Evolutionary conservation across 257 asterid species (phyloP).

Genomic region (Voacanga thouarsii): DNA sequence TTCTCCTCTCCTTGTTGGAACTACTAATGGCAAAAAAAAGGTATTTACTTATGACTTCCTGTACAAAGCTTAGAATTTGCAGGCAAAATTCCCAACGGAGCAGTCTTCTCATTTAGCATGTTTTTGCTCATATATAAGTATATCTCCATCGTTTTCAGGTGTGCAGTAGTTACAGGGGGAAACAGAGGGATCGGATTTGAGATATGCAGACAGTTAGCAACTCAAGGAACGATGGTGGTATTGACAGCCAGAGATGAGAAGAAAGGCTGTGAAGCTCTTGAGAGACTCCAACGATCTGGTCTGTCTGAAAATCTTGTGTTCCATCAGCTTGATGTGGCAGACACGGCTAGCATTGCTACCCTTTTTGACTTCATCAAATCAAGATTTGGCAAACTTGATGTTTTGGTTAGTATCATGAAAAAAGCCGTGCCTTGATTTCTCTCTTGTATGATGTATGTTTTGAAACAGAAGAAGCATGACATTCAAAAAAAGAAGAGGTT

Average conservation of each 20-base stretch:
- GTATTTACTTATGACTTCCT: neutral
- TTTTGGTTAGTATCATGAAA: constrained; percentile 14
- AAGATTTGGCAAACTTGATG: constrained; percentile 26
- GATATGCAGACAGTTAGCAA: constrained; percentile 25
- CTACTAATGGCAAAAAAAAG: neutral
- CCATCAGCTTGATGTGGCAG: constrained; percentile 56
- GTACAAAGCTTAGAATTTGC: neutral
- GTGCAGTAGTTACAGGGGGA: constrained; percentile 38
- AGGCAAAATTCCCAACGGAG: neutral
- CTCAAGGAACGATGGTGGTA: constrained; percentile 35
- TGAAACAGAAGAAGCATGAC: no score
- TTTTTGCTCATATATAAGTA: neutral
- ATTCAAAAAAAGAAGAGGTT: no score
- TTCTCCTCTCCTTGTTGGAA: neutral
- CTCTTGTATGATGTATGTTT: neutral
- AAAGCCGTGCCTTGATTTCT: neutral
- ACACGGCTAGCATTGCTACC: constrained; percentile 31
- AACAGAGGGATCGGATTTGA: constrained; percentile 43
- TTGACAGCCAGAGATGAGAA: constrained; percentile 51
- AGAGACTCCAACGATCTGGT: constrained; percentile 29
- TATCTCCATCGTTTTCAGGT: constrained; percentile 10
- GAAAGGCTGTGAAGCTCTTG: constrained; percentile 51
- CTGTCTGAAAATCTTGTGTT: constrained; percentile 29
- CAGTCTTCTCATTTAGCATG: neutral
- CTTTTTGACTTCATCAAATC: constrained; percentile 40